Base-by-base conservation (phyloP, 495 filamentous ascomycete genomes). In the Trichoderma virens region DNA sequence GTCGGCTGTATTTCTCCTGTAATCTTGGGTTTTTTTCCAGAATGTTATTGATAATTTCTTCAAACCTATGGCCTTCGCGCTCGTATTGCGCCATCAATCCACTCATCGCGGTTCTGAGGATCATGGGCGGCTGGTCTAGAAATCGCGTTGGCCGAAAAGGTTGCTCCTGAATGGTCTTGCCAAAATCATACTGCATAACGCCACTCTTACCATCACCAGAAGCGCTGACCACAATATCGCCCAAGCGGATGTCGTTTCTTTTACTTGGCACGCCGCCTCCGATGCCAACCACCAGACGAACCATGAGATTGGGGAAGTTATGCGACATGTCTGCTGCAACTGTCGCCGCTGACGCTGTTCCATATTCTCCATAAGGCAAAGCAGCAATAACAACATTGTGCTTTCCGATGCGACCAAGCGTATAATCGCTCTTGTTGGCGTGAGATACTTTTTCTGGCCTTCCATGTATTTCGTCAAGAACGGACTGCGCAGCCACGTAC, bases 231-330 rank as follows among this genome's bases (percentile, higher is more conserved):
- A 73, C 70, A 35, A 73, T 47, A 31, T 73, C 70, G 0, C 71
- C 71, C 0, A 73, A 60, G 20, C 62, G 73, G 7, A 83, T 73
- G 65, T 78, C 70, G 54, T 70, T 62, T 25, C 68, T 65, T 32
- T 63, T 16, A 20, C 25, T 74, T 5, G 79, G 75, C 9, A 72
- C 70, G 4, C 77, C 79, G 23, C 76, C 78, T 11, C 74, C 79
- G 38, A 81, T 79, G 28, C 79, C 80, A 9, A 85, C 79, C 70
- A 83, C 77, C 28, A 84, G 70, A 39, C 73, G 63, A 62, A 79
- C 64, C 27, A 71, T 64, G 30, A 83, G 65, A 18, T 72, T 70
- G 20, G 74, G 68, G 66, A 83, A 84, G 28, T 59, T 79, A 8
- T 68, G 65, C 7, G 70, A 32, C 78, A 80, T 67, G 45, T 79